Base-by-base conservation (phyloP, 2,329 filamentous ascomycete genomes). In the Fusarium falciforme region DNA sequence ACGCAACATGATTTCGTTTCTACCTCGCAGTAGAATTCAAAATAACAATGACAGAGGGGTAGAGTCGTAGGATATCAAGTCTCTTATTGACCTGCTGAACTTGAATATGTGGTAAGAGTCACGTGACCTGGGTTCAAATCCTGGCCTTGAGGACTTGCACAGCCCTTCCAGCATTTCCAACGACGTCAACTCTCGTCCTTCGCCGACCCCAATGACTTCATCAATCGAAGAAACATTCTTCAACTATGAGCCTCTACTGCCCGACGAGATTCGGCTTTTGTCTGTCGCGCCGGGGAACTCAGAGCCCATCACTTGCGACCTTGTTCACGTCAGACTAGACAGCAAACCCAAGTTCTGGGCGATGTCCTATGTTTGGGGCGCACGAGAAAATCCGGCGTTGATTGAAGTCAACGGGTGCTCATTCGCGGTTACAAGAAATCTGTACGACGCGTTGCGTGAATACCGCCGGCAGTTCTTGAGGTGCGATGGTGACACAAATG, bases 321-420 rank as follows among this genome's bases (percentile, higher is more conserved):
- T 52, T 11, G 11, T n/a, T 8, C 47, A 52, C 27, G 47, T 31
- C 47, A 31, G 47, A n/a, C 47, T 52, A 31, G 47, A 52, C 27
- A 52, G 16, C 47, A 52, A 31, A 2, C 47, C 27, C 10, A 31
- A 4, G 17, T 73, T 73, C 11, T 73, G 61, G 66, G 71, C 71
- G 0, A 6, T 73, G 7, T 73, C 66, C 2, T 73, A 73, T 10
- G 70, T 73, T 9, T 73, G 70, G 71, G 59, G 71, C 3, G 9
- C 62, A 0, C 25, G 20, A 27, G 54, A 61, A 17, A 52, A 67
- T 9, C 71, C 66, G 3, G 31, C 22, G 1, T 22, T 6, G 0
- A 49, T 73, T 2, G 7, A 42, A 7, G 55, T 71, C 0, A 42
- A 71, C 0, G 29, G 31, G 0, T 31, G 25, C 1, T 11, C 25